These are phyloP conservation scores for Climacium dendroides DNA, from an alignment of 225 moss, liverwort and hornwort species.

Conservation along the genomic window DNA sequence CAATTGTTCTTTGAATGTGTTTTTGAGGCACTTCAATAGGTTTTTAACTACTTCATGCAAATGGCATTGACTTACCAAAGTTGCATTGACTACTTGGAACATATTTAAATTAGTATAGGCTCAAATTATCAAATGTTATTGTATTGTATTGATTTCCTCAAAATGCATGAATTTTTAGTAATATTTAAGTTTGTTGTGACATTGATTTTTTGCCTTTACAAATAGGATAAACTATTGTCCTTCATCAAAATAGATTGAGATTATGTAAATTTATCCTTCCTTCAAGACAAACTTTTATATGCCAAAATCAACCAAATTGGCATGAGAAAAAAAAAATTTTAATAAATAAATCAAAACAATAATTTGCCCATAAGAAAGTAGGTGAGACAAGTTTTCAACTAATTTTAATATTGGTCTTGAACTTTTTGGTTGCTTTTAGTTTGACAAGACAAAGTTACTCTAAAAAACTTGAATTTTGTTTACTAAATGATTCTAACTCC, in stretches of 20 bases:
- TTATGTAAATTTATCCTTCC: too few species aligned
- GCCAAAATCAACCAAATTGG: too few species aligned
- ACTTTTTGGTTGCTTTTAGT: too few species aligned
- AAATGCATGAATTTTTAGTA: too few species aligned
- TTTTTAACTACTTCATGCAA: too few species aligned
- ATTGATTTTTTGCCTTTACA: background rate
- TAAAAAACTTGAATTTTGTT: background rate
- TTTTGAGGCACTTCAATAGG: background rate
- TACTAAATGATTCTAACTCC: fast-evolving
- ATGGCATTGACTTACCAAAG: background rate
- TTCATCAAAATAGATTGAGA: too few species aligned
- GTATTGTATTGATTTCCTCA: background rate
- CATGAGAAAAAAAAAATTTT: too few species aligned
- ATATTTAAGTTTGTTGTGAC: background rate
- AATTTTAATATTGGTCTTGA: too few species aligned
- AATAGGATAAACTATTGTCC: background rate
- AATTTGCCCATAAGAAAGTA: background rate
- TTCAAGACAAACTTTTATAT: too few species aligned
- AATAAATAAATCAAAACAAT: fast-evolving
- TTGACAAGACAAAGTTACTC: background rate
- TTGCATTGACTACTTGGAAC: background rate
- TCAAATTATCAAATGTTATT: background rate
- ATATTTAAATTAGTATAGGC: background rate
- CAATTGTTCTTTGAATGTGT: background rate
- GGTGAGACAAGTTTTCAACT: background rate